Base-by-base conservation (phyloP, 257 asterid genomes). In the Solanum stenotomum region DNA sequence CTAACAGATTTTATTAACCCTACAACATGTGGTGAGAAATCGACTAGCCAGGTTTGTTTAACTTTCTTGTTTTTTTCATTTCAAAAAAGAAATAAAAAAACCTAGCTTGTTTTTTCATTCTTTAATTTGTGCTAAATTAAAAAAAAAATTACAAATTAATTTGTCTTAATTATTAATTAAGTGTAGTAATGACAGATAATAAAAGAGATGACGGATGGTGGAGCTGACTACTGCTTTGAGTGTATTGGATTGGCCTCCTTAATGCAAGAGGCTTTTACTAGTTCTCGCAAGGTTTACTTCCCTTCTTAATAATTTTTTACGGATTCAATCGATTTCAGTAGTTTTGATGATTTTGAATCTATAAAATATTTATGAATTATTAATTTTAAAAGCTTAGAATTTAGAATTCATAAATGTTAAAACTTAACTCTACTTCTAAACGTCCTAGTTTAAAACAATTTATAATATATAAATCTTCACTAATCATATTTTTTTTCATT, bases 201-300 rank as follows among this genome's bases (percentile, higher is more conserved):
- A 65, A 63, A 75, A 27, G 91, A 91, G 70, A 89, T 89, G 88
- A 91, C 40, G 6, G 89, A 87, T 75, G 91, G 89, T 8, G 93
- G 93, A 14, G 91, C 91, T 81, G 93, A 91, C 52, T 88, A 91
- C 77, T 91, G 93, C 78, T 91, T 91, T 70, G 93, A 91, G 13
- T 91, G 93, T 78, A 65, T 91, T 63, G 93, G 93, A 29, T 89
- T 86, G 61, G 85, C 89, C 8, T 89, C 93, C 15, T 16, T 89
- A 29, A 89, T 89, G 90, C 88, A 86, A 85, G 91, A 89, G 14
- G 93, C 93, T 42, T 91, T 89, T 25, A 74, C 5, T 10, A 78
- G 89, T n/a, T 90, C 87, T 86, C 89, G 90, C 31, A 22, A 18
- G 90, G 91, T 89, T 63, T 10, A 65, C 10, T 67, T 25, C 10